These are phyloP conservation scores for Pyricularia grisea DNA, from an alignment of 2,329 filamentous ascomycete species.

Conservation along the genomic window DNA sequence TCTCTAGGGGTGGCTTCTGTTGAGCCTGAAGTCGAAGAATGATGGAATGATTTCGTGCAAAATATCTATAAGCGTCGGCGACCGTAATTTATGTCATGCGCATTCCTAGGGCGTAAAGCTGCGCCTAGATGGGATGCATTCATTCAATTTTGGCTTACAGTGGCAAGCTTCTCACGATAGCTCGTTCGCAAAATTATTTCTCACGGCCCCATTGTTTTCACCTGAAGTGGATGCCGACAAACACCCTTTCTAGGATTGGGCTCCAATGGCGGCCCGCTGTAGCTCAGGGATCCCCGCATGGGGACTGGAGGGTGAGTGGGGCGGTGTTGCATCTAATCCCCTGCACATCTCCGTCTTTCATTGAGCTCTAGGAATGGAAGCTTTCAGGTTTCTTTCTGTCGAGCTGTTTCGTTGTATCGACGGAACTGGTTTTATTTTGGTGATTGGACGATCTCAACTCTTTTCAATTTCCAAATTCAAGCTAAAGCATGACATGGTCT, in stretches of 20 bases:
- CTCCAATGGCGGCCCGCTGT: background rate
- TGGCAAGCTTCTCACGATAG: background rate
- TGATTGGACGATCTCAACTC: no score
- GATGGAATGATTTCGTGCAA: background rate
- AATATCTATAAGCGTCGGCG: background rate
- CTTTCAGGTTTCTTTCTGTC: background rate
- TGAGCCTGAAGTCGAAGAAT: background rate
- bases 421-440: no score
- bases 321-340: background rate
- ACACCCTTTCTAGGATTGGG: background rate
- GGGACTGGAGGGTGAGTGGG: background rate
- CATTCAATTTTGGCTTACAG: background rate
- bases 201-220: background rate
- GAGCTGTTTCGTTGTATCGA: background rate
- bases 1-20: background rate
- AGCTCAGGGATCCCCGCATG: background rate
- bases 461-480: no score
- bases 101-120: background rate
- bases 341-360: background rate
- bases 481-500: background rate
- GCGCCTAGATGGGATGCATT: background rate
- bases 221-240: background rate
- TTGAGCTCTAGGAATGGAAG: background rate
- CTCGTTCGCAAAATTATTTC: background rate
- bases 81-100: background rate